A percentile compares a stretch with the other conserved stretches of the same genome.
These are phyloP conservation scores for Rhinocladiella similis DNA, from an alignment of 2,329 filamentous ascomycete species.

Conservation along the genomic window DNA sequence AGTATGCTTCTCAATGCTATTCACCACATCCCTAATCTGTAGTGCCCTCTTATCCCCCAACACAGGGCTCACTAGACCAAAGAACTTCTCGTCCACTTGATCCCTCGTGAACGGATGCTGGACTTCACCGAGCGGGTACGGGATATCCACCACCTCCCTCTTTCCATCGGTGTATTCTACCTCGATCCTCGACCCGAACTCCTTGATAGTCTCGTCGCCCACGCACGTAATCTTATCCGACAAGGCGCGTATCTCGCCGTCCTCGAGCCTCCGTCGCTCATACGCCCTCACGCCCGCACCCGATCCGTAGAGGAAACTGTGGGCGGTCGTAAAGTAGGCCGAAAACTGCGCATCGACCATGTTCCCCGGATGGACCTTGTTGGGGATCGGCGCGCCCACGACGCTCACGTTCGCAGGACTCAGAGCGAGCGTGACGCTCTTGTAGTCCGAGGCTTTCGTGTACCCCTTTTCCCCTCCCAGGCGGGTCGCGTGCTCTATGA, in stretches of 20 bases:
- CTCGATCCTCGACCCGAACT: slow-evolving; percentile 20
- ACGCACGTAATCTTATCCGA: slow-evolving; percentile 25
- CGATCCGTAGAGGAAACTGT: slow-evolving; percentile 24
- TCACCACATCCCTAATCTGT: slow-evolving; percentile 21
- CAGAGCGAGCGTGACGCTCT: slow-evolving; percentile 16
- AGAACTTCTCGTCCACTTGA: slow-evolving; percentile 26
- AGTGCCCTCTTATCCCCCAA: slow-evolving; percentile 13
- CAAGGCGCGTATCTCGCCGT: slow-evolving; percentile 17
- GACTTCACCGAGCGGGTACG: slow-evolving; percentile 25
- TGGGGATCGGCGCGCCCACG: slow-evolving; percentile 36
- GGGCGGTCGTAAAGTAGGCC: slow-evolving; percentile 37
- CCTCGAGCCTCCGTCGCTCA: slow-evolving; percentile 14
- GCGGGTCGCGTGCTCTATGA: slow-evolving; percentile 24
- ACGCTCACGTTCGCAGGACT: slow-evolving; percentile 27
- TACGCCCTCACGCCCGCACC: slow-evolving; percentile 19
- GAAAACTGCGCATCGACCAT: slow-evolving; percentile 39
- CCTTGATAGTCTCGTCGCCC: slow-evolving; percentile 14
- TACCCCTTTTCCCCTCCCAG: slow-evolving; percentile 10
- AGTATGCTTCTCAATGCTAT: slow-evolving; percentile 28
- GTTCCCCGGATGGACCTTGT: slow-evolving; percentile 38
- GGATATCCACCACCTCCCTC: slow-evolving; percentile 18
- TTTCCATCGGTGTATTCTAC: slow-evolving; percentile 24
- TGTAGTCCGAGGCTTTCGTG: slow-evolving; percentile 9
- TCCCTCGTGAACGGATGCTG: slow-evolving; percentile 27
- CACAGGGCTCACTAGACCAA: slow-evolving; percentile 19